Base-by-base conservation (phyloP, 2,329 filamentous ascomycete genomes). In the Ophiostoma tasmaniense region DNA sequence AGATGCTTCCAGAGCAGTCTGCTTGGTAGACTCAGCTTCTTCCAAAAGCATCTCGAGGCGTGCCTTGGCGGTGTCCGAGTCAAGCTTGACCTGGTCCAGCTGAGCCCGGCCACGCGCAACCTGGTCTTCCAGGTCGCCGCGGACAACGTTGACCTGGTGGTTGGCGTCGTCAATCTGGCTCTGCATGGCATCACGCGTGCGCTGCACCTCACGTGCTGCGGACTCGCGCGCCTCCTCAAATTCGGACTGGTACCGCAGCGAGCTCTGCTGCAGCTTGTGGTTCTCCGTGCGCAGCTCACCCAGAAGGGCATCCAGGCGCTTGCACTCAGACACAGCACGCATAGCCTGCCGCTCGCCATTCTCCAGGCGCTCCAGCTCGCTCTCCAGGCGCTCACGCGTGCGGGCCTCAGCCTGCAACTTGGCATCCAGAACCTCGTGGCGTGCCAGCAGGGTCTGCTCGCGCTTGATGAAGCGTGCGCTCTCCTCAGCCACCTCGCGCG, bases 21-120 rank as follows among this genome's bases (percentile, higher is more conserved):
- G 67, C 66, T 90, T 91, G 20, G 85, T 87, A 71, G 87, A 86
- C 70, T 91, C 86, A 28, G 90, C 89, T 73, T 95, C 92, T 77
- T 97, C 91, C 13, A 97, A 83, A 67, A 95, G 84, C 81, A 95
- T 90, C 75, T 96, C 92, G 73, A 91, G 89, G 74, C 90, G 90
- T 25, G 89, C 92, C 76, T 90, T 93, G 69, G 88, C 85, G 2
- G 90, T 93, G 75, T 97, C 92, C 11, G 89, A 86, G 72, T 97
- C 92, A 75, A 95, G 83, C 75, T 85, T 90, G 69, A 90, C 84
- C 73, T 89, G 88, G 72, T 97, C 92, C 61, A 96, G 81, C 76
- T 96, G 91, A 25, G 84, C 81, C 67, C 92, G 88, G 35, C 93
- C 80, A 74, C 88, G 89, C 33, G 84, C 79, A 70, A 95, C 85